A percentile compares a stretch with the other conserved stretches of the same genome.
phyloP scores from a whole-genome alignment of 228 moss, liverwort and hornwort genomes.

The Sphagnum fallax region DNA sequence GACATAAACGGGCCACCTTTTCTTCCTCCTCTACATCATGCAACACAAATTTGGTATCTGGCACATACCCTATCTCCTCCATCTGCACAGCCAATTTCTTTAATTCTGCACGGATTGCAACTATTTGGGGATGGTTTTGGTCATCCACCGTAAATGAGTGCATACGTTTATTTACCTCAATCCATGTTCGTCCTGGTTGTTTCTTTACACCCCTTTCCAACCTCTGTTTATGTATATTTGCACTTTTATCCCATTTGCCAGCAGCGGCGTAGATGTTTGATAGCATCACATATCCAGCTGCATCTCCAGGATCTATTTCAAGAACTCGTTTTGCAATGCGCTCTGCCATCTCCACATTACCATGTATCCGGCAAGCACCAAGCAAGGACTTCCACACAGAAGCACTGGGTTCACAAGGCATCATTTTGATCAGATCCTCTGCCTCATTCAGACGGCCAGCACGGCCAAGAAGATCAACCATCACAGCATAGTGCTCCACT shows the following conservation, averaged over 20 bases:
- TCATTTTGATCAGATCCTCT: too few relatives aligned
- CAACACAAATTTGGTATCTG: background rate
- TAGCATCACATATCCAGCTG: too few relatives aligned
- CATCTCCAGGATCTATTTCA: too few relatives aligned
- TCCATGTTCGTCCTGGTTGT: constrained; percentile 4
- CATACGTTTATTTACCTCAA: constrained; percentile 1
- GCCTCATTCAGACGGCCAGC: too few relatives aligned
- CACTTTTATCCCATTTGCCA: too few relatives aligned
- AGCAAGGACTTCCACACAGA: too few relatives aligned
- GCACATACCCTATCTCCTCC: background rate
- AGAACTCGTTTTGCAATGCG: too few relatives aligned
- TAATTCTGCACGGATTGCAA: background rate
- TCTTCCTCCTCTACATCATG: background rate
- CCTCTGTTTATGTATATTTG: background rate
- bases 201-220: constrained; percentile 4
- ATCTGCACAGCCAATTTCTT: background rate
- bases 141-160: constrained; percentile 3
- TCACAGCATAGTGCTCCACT: background rate
- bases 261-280: too few relatives aligned
- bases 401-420: too few relatives aligned
- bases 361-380: too few relatives aligned
- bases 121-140: constrained; percentile 1
- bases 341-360: too few relatives aligned
- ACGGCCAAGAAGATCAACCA: too few relatives aligned
- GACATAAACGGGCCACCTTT: background rate